Conservation (phyloP, 2,329 filamentous ascomycete species). For the Penicillium sp. region DNA sequence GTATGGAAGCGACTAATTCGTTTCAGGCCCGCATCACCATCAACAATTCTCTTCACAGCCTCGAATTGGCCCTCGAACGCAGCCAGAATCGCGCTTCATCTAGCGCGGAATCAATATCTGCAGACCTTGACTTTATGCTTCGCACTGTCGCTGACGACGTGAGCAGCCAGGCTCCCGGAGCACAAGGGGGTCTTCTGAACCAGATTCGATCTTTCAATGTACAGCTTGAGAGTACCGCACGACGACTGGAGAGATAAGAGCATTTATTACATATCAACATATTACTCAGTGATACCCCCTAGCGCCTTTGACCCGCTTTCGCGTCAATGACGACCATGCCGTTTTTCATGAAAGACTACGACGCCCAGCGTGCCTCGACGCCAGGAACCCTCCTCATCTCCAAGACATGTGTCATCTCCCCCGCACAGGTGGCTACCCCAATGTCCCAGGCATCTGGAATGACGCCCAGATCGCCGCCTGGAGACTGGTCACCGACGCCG, state of each 20-base stretch:
- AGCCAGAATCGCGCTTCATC: constrained; percentile 23
- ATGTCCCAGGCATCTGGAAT: constrained; percentile 55
- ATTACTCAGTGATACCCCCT: too few species aligned
- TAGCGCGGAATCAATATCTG: constrained; percentile 24
- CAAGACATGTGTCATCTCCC: constrained; percentile 51
- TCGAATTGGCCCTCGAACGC: constrained; percentile 40
- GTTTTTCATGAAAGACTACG: constrained; percentile 46
- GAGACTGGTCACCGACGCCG: constrained; percentile 55
- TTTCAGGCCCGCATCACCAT: constrained; percentile 35
- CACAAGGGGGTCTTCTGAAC: constrained; percentile 38
- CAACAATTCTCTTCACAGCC: constrained; percentile 40
- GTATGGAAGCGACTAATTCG: constrained; percentile 9
- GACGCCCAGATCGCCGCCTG: constrained; percentile 55
- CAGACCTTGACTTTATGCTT: constrained; percentile 41
- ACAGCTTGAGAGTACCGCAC: constrained; percentile 37
- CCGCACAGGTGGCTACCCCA: constrained; percentile 45
- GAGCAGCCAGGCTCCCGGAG: constrained; percentile 35
- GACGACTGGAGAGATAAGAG: constrained; percentile 25
- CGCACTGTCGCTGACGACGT: constrained; percentile 39
- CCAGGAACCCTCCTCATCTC: constrained; percentile 55
- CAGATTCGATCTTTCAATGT: constrained; percentile 41
- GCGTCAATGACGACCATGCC: constrained; percentile 47
- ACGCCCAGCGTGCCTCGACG: constrained; percentile 48
- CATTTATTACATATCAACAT: too few species aligned
- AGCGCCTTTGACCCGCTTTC: constrained; percentile 54